Evolutionary conservation across 495 filamentous ascomycete genomes (phyloP).

Genomic region (Tuber aestivum): DNA sequence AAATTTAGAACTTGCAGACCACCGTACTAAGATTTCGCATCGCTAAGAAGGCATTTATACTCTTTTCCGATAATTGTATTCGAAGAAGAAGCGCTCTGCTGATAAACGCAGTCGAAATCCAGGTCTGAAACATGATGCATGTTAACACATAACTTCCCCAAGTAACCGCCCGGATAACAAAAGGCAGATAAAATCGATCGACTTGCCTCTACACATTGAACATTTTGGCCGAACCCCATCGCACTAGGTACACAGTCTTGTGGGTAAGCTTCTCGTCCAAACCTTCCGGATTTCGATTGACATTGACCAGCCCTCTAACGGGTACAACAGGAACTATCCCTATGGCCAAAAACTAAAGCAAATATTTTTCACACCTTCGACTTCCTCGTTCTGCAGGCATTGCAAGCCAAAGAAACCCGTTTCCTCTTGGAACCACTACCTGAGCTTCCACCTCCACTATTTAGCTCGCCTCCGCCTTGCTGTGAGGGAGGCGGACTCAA

Average conservation of each 20-base stretch:
- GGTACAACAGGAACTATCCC: background rate
- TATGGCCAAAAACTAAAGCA: background rate
- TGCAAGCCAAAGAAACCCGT: conserved; percentile 46
- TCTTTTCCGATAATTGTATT: conserved; percentile 50
- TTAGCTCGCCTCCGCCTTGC: background rate
- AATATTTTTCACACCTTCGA: conserved; percentile 44
- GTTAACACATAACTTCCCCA: background rate
- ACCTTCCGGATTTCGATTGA: background rate
- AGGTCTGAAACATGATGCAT: conserved; percentile 35
- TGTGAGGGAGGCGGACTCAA: conserved; percentile 25
- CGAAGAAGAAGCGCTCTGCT: conserved; percentile 43
- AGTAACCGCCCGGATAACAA: background rate
- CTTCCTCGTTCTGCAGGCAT: conserved; percentile 48
- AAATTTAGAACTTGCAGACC: background rate
- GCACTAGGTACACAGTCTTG: conserved; percentile 39
- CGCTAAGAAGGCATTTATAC: conserved; percentile 22
- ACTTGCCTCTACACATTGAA: conserved; percentile 44
- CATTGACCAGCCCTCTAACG: background rate
- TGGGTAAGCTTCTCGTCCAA: conserved; percentile 5
- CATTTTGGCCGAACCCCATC: conserved; percentile 50
- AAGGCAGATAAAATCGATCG: background rate
- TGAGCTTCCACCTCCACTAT: background rate
- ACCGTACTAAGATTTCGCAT: background rate
- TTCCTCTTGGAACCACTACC: conserved; percentile 26
- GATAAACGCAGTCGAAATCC: conserved; percentile 49